Evolutionary conservation across 129 eudicot species (phyloP).

Genomic region (Centaurea solstitialis): DNA sequence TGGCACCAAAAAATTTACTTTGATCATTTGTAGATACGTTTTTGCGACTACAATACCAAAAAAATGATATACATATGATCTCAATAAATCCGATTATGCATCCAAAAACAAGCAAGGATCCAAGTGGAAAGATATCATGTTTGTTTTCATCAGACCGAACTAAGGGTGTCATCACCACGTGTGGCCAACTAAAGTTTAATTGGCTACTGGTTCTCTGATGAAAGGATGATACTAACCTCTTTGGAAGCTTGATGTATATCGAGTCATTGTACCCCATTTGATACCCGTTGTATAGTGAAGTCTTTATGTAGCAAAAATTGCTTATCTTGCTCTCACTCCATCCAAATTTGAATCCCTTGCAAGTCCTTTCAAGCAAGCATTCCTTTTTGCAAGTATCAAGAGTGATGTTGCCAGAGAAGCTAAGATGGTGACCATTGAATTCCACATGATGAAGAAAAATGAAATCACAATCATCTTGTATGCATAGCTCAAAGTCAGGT

Average conservation of each 20-base stretch:
- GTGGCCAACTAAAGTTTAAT: no score
- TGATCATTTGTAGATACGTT: no score
- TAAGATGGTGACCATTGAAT: slow-evolving; percentile 17
- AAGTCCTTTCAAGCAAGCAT: slow-evolving; percentile 25
- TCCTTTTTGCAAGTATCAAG: slow-evolving; percentile 26
- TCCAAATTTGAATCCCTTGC: slow-evolving; percentile 37
- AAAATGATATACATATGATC: slow-evolving; percentile 33
- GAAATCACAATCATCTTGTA: slow-evolving; percentile 6
- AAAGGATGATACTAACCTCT: slow-evolving; percentile 13
- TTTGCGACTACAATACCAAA: slow-evolving; percentile 10
- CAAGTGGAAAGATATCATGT: no score
- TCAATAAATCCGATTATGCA: no score
- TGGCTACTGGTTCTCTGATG: background rate
- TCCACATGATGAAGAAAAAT: slow-evolving; percentile 21
- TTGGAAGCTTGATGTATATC: slow-evolving; percentile 30
- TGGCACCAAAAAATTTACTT: no score
- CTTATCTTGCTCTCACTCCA: slow-evolving; percentile 21
- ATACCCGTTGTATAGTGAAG: slow-evolving; percentile 25
- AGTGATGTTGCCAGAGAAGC: slow-evolving; percentile 12
- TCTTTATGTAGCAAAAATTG: slow-evolving; percentile 30
- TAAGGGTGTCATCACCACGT: no score
- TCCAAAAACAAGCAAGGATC: no score
- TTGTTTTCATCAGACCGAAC: slow-evolving; percentile 3
- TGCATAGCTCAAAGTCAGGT: slow-evolving; percentile 26
- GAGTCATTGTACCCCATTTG: slow-evolving; percentile 22